phyloP scores from a whole-genome alignment of 495 filamentous ascomycete species.

The Neurospora pannonica region DNA sequence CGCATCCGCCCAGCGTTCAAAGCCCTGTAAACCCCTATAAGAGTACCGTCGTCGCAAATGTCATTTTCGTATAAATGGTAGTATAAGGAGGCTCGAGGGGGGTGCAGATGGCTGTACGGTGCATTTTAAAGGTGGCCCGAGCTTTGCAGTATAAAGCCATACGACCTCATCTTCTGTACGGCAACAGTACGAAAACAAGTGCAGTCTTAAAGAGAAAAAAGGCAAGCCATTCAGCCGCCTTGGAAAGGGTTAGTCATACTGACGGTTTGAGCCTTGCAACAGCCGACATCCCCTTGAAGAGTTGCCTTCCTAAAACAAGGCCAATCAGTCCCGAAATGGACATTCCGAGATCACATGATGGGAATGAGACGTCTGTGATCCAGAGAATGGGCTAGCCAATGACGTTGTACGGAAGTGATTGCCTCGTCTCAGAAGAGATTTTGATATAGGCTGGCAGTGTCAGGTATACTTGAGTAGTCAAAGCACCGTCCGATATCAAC shows the following conservation, averaged over 20 bases:
- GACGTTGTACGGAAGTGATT: background rate
- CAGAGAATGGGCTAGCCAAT: background rate
- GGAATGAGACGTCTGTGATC: background rate
- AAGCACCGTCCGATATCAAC: background rate
- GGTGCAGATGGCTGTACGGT: no score
- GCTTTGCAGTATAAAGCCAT: no score
- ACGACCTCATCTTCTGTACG: no score
- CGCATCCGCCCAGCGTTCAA: no score
- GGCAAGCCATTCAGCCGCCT: conserved; percentile 11
- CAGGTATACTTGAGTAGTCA: background rate
- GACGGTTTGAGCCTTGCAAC: conserved; percentile 7
- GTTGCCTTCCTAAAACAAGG: background rate
- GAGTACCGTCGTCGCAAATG: no score
- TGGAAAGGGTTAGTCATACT: background rate
- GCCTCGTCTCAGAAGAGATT: background rate
- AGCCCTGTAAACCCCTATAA: no score
- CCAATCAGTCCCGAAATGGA: background rate
- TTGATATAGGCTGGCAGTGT: background rate
- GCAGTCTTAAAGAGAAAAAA: no score
- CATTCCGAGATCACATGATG: background rate
- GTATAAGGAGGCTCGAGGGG: no score
- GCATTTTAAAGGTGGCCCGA: no score
- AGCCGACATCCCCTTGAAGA: conserved; percentile 3
- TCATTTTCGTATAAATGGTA: no score
- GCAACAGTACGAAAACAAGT: no score